phyloP scores from a whole-genome alignment of 345 rosid genomes.

The Leavenworthia alabamica region DNA sequence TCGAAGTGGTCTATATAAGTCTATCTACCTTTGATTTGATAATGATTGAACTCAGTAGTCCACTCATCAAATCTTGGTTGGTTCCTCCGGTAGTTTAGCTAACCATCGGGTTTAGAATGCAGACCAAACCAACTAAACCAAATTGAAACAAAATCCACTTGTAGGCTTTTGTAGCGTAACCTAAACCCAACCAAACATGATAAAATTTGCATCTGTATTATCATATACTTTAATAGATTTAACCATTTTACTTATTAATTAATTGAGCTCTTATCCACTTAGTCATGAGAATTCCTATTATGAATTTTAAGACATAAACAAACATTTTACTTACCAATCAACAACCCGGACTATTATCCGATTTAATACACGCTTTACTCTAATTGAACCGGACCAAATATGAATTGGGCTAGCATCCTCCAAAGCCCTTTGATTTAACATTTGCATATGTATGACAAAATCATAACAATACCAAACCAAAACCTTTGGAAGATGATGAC shows the following conservation, averaged over 20 bases:
- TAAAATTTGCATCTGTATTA: not conserved
- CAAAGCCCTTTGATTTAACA: no score
- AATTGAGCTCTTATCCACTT: not conserved
- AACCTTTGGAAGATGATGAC: no score
- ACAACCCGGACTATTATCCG: not conserved
- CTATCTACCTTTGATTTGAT: no score
- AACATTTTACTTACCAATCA: not conserved
- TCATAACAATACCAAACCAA: no score
- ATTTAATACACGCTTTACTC: not conserved
- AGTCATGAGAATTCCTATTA: not conserved
- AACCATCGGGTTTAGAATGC: not conserved
- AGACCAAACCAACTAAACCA: not conserved
- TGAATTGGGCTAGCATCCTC: no score
- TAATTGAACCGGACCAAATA: not conserved
- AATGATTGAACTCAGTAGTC: not conserved
- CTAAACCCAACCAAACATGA: not conserved
- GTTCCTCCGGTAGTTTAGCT: not conserved
- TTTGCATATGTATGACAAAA: no score
- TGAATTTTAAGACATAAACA: not conserved
- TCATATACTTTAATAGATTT: not conserved
- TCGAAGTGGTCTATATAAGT: not conserved
- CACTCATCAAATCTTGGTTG: not conserved
- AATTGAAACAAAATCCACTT: not conserved
- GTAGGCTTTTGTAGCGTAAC: no score
- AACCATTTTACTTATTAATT: not conserved